Percentiles rank a stretch among this genome's conserved stretches.
Conservation (phyloP, 768 basidiomycete species). For the Lactarius sanguifluus region DNA sequence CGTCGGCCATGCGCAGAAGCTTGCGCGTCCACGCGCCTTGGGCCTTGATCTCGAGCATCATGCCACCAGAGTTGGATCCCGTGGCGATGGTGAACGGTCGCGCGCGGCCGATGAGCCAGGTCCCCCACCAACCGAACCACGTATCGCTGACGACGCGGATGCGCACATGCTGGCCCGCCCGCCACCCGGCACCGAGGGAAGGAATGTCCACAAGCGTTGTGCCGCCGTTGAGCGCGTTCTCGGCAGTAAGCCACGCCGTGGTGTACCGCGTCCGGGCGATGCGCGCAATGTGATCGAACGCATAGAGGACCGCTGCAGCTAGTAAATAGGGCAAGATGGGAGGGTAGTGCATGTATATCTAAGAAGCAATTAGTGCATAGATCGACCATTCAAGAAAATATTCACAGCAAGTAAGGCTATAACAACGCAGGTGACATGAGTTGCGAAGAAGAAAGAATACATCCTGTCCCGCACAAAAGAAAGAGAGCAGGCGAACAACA, state of each 20-base stretch:
- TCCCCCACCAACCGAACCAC: constrained; percentile 36
- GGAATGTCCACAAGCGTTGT: constrained; percentile 50
- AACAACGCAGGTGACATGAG: constrained; percentile 46
- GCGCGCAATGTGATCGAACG: constrained; percentile 48
- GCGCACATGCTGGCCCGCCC: constrained; percentile 61
- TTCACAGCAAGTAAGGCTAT: constrained; percentile 39
- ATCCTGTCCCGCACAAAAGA: constrained; percentile 43
- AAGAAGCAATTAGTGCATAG: constrained; percentile 2
- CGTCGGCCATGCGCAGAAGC: constrained; percentile 44
- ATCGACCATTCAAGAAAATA: neutral
- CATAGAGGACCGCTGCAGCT: constrained; percentile 42
- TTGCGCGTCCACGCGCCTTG: constrained; percentile 50
- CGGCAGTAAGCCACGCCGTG: constrained; percentile 44
- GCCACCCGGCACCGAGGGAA: constrained; percentile 50
- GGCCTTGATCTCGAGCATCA: constrained; percentile 53
- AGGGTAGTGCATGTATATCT: constrained; percentile 29
- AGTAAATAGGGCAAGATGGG: constrained; percentile 44
- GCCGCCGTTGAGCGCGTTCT: constrained; percentile 42
- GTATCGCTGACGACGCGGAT: constrained; percentile 47
- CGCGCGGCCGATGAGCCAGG: constrained; percentile 21
- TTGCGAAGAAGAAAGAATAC: constrained; percentile 46
- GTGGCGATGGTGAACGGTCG: constrained; percentile 49
- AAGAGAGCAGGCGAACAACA: constrained; percentile 43
- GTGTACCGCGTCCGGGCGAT: constrained; percentile 47
- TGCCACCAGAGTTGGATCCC: constrained; percentile 42